phyloP scores from a whole-genome alignment of 1,284 basidiomycete species.

The Inonotus obliquus region DNA sequence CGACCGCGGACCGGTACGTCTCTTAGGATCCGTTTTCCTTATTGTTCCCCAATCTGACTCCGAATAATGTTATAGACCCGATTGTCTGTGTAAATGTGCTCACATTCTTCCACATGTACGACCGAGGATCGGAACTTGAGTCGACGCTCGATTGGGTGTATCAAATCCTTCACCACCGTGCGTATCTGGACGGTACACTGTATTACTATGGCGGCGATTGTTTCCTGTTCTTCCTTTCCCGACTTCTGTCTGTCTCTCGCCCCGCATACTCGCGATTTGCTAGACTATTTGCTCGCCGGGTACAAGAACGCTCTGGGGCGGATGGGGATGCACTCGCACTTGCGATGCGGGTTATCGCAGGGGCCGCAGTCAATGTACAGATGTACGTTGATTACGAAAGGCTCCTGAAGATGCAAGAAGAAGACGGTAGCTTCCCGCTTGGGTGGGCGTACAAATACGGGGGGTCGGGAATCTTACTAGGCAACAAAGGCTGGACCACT shows the following conservation, averaged over 20 bases:
- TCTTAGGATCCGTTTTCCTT: not conserved
- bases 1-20: constrained; percentile 39
- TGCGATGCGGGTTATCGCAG: constrained; percentile 22
- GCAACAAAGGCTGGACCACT: constrained; percentile 20
- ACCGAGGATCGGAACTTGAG: constrained; percentile 17
- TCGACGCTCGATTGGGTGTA: constrained; percentile 20
- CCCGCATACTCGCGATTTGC: constrained; percentile 4
- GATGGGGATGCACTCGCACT: constrained; percentile 17
- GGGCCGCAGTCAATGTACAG: constrained; percentile 11
- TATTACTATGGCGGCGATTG: constrained; percentile 20
- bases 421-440: constrained; percentile 20
- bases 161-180: constrained; percentile 16
- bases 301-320: constrained; percentile 17
- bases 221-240: constrained; percentile 21
- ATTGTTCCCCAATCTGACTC: not conserved
- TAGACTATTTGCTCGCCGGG: constrained; percentile 11
- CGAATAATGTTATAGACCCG: constrained; percentile 13
- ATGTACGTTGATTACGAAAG: constrained; percentile 16
- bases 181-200: constrained; percentile 21
- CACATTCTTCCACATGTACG: constrained; percentile 20
- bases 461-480: constrained; percentile 19
- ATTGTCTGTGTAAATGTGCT: constrained; percentile 21
- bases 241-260: constrained; percentile 15
- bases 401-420: constrained; percentile 17
- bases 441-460: constrained; percentile 22